Evolutionary conservation across 176 grass and related monocot genomes (phyloP).

Genomic region (Phoenix dactylifera): DNA sequence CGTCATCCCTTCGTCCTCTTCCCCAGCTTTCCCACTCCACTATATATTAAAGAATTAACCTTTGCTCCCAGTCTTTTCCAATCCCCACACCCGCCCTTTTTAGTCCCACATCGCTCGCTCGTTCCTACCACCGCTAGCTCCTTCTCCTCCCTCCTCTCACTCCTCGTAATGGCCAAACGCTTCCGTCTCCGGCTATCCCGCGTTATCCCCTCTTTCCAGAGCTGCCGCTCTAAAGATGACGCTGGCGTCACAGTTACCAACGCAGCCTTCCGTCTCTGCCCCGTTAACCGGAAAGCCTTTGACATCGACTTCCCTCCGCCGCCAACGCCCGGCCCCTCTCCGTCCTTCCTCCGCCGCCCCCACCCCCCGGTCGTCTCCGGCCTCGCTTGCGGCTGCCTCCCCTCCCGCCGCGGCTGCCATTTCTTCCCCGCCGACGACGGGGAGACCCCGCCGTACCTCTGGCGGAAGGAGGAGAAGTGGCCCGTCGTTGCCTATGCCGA

Average conservation of each 20-base stretch:
- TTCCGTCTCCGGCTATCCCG: conserved; percentile 1
- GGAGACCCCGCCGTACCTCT: conserved; percentile 42
- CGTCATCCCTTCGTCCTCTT: too few species aligned
- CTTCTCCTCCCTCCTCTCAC: too few species aligned
- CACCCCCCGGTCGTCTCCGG: background rate
- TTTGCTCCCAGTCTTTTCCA: too few species aligned
- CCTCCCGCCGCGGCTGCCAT: background rate
- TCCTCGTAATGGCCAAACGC: background rate
- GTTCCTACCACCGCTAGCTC: too few species aligned
- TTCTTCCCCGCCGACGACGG: background rate
- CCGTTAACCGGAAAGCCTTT: background rate
- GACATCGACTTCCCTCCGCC: background rate
- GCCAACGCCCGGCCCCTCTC: background rate
- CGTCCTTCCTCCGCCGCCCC: background rate
- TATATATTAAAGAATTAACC: too few species aligned
- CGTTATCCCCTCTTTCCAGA: background rate
- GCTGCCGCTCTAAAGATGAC: background rate
- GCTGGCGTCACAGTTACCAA: background rate
- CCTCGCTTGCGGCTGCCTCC: conserved; percentile 1
- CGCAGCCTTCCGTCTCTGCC: too few species aligned
- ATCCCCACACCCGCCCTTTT: too few species aligned
- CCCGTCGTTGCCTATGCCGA: conserved; percentile 25
- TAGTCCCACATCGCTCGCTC: too few species aligned
- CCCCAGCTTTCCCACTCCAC: too few species aligned
- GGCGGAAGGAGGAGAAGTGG: conserved; percentile 71